Conservation (phyloP, 495 filamentous ascomycete species). For the Pyrenula massariospora region DNA sequence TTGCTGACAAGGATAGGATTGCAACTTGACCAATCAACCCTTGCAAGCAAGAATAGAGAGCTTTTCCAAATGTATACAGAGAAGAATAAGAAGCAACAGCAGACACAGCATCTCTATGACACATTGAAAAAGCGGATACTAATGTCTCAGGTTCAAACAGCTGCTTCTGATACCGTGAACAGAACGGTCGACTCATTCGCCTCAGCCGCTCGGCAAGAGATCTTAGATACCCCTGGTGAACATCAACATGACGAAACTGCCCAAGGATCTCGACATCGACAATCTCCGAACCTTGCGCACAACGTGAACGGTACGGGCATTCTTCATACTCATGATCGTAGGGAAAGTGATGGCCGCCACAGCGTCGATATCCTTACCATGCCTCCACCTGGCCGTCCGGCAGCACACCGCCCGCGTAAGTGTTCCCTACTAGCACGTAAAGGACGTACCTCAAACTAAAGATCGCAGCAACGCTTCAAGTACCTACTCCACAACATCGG, state of each 20-base stretch:
- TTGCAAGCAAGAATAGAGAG: conserved; percentile 68
- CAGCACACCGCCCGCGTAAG: background rate
- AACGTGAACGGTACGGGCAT: background rate
- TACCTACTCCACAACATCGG: background rate
- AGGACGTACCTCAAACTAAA: background rate
- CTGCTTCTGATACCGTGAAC: conserved; percentile 56
- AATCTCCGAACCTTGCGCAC: background rate
- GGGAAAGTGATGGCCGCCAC: background rate
- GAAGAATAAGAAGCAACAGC: conserved; percentile 62
- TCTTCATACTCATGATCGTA: background rate
- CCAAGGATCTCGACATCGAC: background rate
- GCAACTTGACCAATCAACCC: conserved; percentile 50
- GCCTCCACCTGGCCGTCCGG: background rate
- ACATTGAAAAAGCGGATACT: conserved; percentile 66
- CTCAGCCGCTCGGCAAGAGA: background rate
- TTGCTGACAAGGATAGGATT: conserved; percentile 34
- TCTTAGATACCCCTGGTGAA: background rate
- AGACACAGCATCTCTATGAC: conserved; percentile 76
- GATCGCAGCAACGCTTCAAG: background rate
- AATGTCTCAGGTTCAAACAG: conserved; percentile 54
- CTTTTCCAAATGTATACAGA: conserved; percentile 56
- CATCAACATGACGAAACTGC: background rate
- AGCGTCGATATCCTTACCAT: background rate
- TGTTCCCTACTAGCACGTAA: background rate
- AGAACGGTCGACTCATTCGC: conserved; percentile 34